These are phyloP conservation scores for Sporothrix globosa DNA, from an alignment of 2,329 filamentous ascomycete species.

Conservation along the genomic window DNA sequence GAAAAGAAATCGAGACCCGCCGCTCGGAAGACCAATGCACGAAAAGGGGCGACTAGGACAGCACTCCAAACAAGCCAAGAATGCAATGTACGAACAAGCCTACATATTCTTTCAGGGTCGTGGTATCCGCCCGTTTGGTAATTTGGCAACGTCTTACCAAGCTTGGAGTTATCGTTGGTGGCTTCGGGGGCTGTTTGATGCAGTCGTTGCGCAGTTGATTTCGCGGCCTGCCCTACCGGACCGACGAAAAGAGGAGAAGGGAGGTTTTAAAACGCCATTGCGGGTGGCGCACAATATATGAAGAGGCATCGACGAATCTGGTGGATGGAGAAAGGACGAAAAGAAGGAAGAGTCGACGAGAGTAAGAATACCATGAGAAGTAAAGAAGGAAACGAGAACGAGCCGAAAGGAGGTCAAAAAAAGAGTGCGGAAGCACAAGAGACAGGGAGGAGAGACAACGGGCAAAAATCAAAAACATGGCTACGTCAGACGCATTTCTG, in stretches of 20 bases:
- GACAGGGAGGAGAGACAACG: neutral
- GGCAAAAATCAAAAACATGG: neutral
- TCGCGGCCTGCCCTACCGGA: conserved; percentile 15
- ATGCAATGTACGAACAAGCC: neutral
- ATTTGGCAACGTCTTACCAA: too few species aligned
- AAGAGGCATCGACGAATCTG: neutral
- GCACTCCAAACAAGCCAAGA: neutral
- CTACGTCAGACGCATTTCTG: conserved; percentile 1
- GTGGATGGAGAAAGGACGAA: neutral
- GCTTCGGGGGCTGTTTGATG: neutral
- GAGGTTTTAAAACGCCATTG: neutral
- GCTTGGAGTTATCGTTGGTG: neutral
- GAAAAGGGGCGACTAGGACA: neutral
- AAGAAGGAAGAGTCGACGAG: neutral
- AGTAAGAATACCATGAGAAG: neutral
- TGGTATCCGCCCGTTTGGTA: conserved; percentile 12
- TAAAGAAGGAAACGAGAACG: neutral
- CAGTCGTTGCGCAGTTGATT: neutral
- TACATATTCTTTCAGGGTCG: neutral
- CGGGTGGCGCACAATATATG: neutral
- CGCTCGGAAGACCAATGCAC: neutral
- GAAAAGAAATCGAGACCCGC: too few species aligned
- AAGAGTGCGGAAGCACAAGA: conserved; percentile 14
- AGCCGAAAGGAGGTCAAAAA: neutral
- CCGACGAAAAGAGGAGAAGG: neutral